phyloP scores from a whole-genome alignment of 164 flowering plant genomes.

The Taxillus chinensis region DNA sequence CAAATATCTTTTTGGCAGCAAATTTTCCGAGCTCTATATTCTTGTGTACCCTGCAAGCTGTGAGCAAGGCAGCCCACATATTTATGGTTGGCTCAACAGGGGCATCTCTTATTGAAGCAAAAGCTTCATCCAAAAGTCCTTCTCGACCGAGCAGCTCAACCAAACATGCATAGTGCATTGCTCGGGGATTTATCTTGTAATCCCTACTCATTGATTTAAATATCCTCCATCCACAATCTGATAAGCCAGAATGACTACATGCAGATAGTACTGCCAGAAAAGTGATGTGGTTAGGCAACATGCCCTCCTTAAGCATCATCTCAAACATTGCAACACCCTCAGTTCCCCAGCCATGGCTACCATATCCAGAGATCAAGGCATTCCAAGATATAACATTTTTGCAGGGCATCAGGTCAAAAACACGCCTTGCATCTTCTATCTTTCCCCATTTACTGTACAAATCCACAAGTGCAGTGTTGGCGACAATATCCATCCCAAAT shows the following conservation, averaged over 20 bases:
- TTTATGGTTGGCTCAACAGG: slow-evolving; percentile 60
- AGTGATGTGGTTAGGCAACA: slow-evolving; percentile 41
- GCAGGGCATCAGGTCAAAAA: slow-evolving; percentile 44
- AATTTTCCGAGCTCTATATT: slow-evolving; percentile 68
- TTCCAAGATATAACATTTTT: slow-evolving; percentile 57
- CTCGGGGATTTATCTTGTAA: slow-evolving; percentile 55
- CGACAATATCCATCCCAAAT: slow-evolving; percentile 49
- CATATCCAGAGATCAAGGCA: slow-evolving; percentile 58
- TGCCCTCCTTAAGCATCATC: slow-evolving; percentile 24
- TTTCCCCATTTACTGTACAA: slow-evolving; percentile 67
- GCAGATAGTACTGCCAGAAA: slow-evolving; percentile 41
- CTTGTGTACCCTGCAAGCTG: slow-evolving; percentile 64
- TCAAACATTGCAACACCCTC: slow-evolving; percentile 48
- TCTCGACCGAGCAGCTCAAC: slow-evolving; percentile 62
- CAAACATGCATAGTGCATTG: slow-evolving; percentile 86
- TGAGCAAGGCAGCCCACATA: slow-evolving; percentile 88
- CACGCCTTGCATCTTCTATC: slow-evolving; percentile 40
- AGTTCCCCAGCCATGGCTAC: slow-evolving; percentile 43
- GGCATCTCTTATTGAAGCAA: slow-evolving; percentile 51
- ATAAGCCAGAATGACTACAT: slow-evolving; percentile 35
- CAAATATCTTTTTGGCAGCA: slow-evolving; percentile 74
- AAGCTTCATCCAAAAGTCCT: slow-evolving; percentile 66
- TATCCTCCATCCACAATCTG: slow-evolving; percentile 53
- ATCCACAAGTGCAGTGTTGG: slow-evolving; percentile 55
- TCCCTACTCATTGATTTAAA: slow-evolving; percentile 61